A percentile compares a stretch with the other conserved stretches of the same genome.
Conservation (phyloP, 331 rosid genomes). For the Dryas integrifolia region DNA sequence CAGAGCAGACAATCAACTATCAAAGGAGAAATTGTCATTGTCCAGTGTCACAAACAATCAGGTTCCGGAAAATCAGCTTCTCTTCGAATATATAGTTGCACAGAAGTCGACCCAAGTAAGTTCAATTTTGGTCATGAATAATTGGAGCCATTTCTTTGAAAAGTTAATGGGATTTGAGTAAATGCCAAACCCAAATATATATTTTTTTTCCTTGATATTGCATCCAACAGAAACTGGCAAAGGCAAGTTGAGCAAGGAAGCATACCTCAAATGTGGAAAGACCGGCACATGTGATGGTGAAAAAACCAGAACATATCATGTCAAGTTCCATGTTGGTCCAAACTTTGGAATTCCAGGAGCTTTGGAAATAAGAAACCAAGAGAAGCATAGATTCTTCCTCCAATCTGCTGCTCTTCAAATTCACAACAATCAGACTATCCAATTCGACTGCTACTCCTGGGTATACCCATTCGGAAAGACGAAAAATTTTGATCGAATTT, state of each 20-base stretch:
- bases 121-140: background rate
- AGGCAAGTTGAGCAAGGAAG: conserved; percentile 49
- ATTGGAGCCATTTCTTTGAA: background rate
- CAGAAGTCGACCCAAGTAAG: conserved; percentile 53
- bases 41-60: conserved; percentile 29
- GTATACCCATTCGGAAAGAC: conserved; percentile 48
- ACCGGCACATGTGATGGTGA: conserved; percentile 30
- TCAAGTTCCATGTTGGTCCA: conserved; percentile 37
- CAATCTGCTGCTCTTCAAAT: conserved; percentile 40
- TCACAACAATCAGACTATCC: conserved; percentile 35
- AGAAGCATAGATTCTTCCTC: conserved; percentile 51
- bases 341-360: conserved; percentile 72
- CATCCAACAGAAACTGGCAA: conserved; percentile 47
- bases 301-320: conserved; percentile 38
- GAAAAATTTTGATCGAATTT: conserved; percentile 33
- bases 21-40: conserved; percentile 37
- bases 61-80: conserved; percentile 46
- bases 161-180: background rate
- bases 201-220: background rate
- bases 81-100: conserved; percentile 55
- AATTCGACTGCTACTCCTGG: conserved; percentile 69
- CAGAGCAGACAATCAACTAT: conserved; percentile 25
- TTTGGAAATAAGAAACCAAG: conserved; percentile 39
- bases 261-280: conserved; percentile 33
- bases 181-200: background rate